These are phyloP conservation scores for Abrus pulchellus DNA, from an alignment of 306 rosid species.

Conservation along the genomic window DNA sequence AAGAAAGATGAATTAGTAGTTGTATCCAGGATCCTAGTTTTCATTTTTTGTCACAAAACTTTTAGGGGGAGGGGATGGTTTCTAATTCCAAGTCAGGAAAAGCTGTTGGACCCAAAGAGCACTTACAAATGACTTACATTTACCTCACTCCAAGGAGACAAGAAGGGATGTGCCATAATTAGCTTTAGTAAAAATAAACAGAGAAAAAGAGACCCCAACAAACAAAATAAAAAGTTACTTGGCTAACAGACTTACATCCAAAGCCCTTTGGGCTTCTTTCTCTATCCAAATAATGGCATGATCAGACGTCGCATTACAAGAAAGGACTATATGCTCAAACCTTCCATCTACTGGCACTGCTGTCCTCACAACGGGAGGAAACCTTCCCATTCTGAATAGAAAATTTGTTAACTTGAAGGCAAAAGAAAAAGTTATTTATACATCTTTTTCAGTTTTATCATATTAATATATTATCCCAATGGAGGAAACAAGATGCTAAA, in stretches of 20 bases:
- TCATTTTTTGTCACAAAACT: too few species aligned
- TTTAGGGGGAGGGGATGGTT: too few species aligned
- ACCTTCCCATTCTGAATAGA: slow-evolving; percentile 76
- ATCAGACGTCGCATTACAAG: slow-evolving; percentile 94
- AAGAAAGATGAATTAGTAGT: too few species aligned
- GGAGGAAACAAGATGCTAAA: slow-evolving; percentile 1
- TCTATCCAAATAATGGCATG: slow-evolving; percentile 96
- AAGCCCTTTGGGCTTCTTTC: slow-evolving; percentile 86
- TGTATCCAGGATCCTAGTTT: not conserved
- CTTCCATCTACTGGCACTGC: slow-evolving; percentile 99
- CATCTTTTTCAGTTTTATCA: not conserved
- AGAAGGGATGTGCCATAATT: too few species aligned
- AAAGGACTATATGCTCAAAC: slow-evolving; percentile 94
- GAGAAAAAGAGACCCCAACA: not conserved
- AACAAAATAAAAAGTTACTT: slow-evolving; percentile 20
- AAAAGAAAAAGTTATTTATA: slow-evolving; percentile 5
- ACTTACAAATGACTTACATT: too few species aligned
- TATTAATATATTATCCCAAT: not conserved
- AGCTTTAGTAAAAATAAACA: not conserved
- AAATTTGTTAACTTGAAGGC: slow-evolving; percentile 26
- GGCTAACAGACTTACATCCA: slow-evolving; percentile 66
- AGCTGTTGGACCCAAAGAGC: too few species aligned
- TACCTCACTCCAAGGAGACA: too few species aligned
- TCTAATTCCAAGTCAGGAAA: too few species aligned
- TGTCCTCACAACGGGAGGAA: slow-evolving; percentile 91